Percentiles rank a stretch among this genome's conserved stretches.
These are phyloP conservation scores for Dendryphion nanum DNA, from an alignment of 2,329 filamentous ascomycete genomes.

Conservation along the genomic window DNA sequence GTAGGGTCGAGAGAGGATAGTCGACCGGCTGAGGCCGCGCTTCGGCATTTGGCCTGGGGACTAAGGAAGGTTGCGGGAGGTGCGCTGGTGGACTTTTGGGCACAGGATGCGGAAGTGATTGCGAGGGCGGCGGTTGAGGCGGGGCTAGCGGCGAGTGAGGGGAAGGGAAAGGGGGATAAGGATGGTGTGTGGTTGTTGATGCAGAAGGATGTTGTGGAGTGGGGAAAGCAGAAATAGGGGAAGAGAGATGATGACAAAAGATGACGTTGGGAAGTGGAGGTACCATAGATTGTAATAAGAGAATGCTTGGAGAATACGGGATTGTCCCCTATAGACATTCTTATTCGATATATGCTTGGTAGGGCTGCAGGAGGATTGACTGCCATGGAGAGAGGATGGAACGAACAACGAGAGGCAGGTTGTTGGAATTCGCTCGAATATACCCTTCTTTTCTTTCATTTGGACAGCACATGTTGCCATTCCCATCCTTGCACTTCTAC, in stretches of 20 bases:
- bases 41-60: slow-evolving; percentile 56
- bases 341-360: too few relatives aligned
- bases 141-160: slow-evolving; percentile 51
- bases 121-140: slow-evolving; percentile 65
- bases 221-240: slow-evolving; percentile 60
- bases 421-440: too few relatives aligned
- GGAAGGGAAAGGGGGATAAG: slow-evolving; percentile 45
- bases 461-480: too few relatives aligned
- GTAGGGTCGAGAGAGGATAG: slow-evolving; percentile 66
- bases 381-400: too few relatives aligned
- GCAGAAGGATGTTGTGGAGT: slow-evolving; percentile 61
- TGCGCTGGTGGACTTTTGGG: slow-evolving; percentile 61
- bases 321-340: too few relatives aligned
- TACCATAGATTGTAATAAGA: too few relatives aligned
- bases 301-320: too few relatives aligned
- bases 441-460: too few relatives aligned
- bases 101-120: slow-evolving; percentile 73
- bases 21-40: slow-evolving; percentile 57
- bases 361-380: too few relatives aligned
- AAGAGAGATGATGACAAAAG: too few relatives aligned
- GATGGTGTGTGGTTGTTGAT: slow-evolving; percentile 63
- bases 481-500: too few relatives aligned
- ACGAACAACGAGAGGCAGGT: too few relatives aligned
- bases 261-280: neutral
- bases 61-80: slow-evolving; percentile 47